Base-by-base conservation (phyloP, 345 rosid species). In the Heritiera littoralis region DNA sequence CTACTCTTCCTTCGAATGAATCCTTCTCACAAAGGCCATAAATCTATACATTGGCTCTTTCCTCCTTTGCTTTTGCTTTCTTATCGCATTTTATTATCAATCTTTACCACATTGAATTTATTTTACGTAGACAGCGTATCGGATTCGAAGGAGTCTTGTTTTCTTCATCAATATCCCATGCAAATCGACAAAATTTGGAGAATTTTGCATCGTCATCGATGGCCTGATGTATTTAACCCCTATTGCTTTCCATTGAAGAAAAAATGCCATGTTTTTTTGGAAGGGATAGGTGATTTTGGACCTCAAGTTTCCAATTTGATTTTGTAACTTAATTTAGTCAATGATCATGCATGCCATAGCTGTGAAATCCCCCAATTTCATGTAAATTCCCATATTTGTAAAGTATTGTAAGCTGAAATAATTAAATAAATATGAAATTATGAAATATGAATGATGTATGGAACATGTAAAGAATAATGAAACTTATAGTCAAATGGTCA, bases 51-150 rank as follows among this genome's bases (percentile, higher is more conserved):
- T 79, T 61, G 68, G 64, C 73, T 76, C 66, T 41, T 59, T 70
- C 71, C 72, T 74, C 51, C 60, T 23, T 55, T 61, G 69, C 78
- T 84, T 23, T 55, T 61, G 69, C 78, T 84, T 75, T 77, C 28
- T 28, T 43, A 48, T 68, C 58, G 43, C 58, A 12, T 68, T 77
- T 63, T 63, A n/a, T 58, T 6, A 60, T 32, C 58, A 52, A 46
- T 72, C 67, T 60, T 76, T 80, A 9, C 59, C 66, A 56, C 59
- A 58, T 20, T 76, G 76, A 28, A 74, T 78, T 73, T 40, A 35
- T 14, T 14, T 14, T 46, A 28, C 48, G 52, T 60, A 61, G 46
- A 59, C 35, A 72, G 58, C 55, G 86, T 56, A 82, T 80, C 80
- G 40, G 81, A 82, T 80, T 80, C 81, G 17, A 43, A 48, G 9